Base-by-base conservation (phyloP, 2,329 filamentous ascomycete species). In the Metarhizium sp. region DNA sequence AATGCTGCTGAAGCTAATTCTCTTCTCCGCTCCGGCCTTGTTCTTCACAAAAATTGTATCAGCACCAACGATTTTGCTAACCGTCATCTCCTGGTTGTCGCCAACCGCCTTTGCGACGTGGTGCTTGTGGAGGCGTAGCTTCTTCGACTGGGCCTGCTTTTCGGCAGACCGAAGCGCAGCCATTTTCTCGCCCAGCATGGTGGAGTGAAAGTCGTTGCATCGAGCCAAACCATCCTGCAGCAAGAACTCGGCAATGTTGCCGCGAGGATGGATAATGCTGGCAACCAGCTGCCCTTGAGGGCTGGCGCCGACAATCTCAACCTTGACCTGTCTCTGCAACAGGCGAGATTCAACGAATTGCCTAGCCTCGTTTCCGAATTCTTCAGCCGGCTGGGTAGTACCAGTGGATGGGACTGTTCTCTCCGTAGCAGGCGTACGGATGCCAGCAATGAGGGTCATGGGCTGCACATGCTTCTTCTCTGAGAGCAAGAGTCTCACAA, bases 141-240 rank as follows among this genome's bases (percentile, higher is more conserved):
- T 87, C 61, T 81, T 81, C 61, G 84, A 81, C 72, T 91, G 91
- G 4, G 94, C 94, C 57, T 81, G 76, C 70, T 89, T 92, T 75
- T 99, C 94, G 1, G 94, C 92, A 60, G 88, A 83, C 59, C 94
- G 85, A 56, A 97, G 82, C 56, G 81, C 71, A 46, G 87, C 85
- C 94, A 99, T 99, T 64, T 92, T 89, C 51, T 83, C 76, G 48
- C 94, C 94, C 11, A 99, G 81, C 74, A 96, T 79, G 43, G 91
- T 95, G 1, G 92, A 95, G 75, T 99, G 94, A 73, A 94, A 92
- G 71, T 99, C 94, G 60, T 92, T 91, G 76, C 92, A 97, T 65
- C 90, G 83, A 45, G 92, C 94, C 55, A 97, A 78, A 63, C 94
- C 94, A 53, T 91, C 89, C 64, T 92, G 85, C 48, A 99, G 83